phyloP scores from a whole-genome alignment of 805 yeast genomes.

The Kodamaea hsintzibuensis region DNA sequence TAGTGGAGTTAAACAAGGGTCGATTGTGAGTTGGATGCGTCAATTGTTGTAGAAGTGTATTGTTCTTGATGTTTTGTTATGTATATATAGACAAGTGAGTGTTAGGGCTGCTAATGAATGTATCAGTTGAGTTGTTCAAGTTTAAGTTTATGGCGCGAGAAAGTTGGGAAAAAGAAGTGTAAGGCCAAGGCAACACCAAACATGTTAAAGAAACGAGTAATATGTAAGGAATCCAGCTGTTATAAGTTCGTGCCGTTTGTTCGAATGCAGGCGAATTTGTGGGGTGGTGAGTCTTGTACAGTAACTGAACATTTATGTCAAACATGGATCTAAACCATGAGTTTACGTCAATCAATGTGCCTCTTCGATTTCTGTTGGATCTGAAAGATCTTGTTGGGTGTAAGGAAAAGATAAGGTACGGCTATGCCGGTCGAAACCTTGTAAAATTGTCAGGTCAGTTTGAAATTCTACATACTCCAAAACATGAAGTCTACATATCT shows the following conservation, averaged over 20 bases:
- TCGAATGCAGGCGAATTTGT: too few species aligned
- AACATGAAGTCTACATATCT: too few species aligned
- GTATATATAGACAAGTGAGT: background rate
- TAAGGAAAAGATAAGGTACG: background rate
- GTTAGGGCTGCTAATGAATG: background rate
- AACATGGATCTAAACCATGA: too few species aligned
- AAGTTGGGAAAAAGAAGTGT: too few species aligned
- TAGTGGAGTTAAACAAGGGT: background rate
- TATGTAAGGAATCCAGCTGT: too few species aligned
- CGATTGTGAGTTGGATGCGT: background rate
- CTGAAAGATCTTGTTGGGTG: background rate
- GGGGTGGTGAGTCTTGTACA: too few species aligned
- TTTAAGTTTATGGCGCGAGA: too few species aligned
- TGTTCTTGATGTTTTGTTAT: background rate
- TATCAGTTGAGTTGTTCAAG: background rate
- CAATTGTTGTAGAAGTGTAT: background rate
- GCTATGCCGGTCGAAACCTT: background rate
- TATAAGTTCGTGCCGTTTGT: too few species aligned
- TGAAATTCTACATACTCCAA: background rate
- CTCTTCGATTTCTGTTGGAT: background rate
- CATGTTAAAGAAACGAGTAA: too few species aligned
- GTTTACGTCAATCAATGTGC: background rate
- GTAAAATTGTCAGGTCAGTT: background rate
- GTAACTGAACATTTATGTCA: too few species aligned
- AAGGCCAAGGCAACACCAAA: too few species aligned